Evolutionary conservation across 805 yeast species (phyloP).

Genomic region (Wickerhamomyces queroliae): DNA sequence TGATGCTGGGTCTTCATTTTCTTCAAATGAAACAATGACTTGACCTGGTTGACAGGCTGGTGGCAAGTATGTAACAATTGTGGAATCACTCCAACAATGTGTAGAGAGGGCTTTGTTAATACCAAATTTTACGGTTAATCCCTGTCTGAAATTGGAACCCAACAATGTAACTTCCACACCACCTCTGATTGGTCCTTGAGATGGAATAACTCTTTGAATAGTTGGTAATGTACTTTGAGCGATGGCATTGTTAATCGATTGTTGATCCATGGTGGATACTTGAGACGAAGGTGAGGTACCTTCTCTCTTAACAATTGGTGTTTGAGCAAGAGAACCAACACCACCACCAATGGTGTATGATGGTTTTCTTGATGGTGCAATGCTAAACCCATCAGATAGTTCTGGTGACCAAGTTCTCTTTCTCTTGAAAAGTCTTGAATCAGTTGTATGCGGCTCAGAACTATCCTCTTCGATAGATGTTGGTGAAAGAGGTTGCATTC

Average conservation of each 20-base stretch:
- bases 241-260: conserved; percentile 1
- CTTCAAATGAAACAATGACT: conserved; percentile 79
- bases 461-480: conserved; percentile 57
- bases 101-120: conserved; percentile 73
- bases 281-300: conserved; percentile 34
- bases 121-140: conserved; percentile 83
- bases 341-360: conserved; percentile 24
- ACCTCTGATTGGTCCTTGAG: conserved; percentile 93
- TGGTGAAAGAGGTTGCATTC: conserved; percentile 44
- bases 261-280: conserved; percentile 2
- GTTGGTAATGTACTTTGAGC: conserved; percentile 2
- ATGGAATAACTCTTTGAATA: conserved; percentile 86
- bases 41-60: conserved; percentile 89
- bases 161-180: conserved; percentile 92
- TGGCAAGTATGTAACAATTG: conserved; percentile 90
- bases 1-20: conserved; percentile 30
- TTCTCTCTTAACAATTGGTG: conserved; percentile 25
- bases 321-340: conserved; percentile 30
- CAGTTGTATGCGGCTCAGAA: conserved; percentile 41
- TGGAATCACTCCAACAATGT: conserved; percentile 93
- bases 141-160: conserved; percentile 83
- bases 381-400: conserved; percentile 31
- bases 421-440: conserved; percentile 38
- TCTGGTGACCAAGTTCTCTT: conserved; percentile 36
- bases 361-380: conserved; percentile 26